Conservation (phyloP, 2,329 filamentous ascomycete species). For the Aspergillus hiratsukae region DNA sequence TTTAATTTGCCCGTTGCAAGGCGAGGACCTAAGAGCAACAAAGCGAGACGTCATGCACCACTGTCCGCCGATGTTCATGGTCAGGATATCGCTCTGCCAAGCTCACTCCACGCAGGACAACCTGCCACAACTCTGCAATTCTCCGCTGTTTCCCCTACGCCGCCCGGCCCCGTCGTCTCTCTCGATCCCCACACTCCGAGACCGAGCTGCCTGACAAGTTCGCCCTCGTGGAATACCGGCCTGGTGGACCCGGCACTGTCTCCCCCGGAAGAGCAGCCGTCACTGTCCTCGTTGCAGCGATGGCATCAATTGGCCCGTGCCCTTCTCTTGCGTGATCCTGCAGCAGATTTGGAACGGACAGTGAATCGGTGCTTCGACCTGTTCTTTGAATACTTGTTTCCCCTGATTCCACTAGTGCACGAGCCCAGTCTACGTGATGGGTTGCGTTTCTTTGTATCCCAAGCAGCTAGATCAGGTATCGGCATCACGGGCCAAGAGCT, state of each 20-base stretch:
- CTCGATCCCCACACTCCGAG: not conserved
- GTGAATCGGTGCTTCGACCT: slow-evolving; percentile 33
- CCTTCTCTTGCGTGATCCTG: slow-evolving; percentile 1
- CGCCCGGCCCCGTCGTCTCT: not conserved
- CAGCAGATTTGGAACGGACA: slow-evolving; percentile 7
- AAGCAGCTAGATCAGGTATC: not conserved
- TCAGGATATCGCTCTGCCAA: not conserved
- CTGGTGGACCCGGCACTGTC: slow-evolving; percentile 2
- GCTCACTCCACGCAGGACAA: not conserved
- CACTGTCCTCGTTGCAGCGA: not conserved
- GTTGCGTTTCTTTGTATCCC: slow-evolving; percentile 28
- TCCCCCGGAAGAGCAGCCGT: not conserved
- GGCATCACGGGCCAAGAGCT: not conserved
- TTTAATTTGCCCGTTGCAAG: slow-evolving; percentile 38
- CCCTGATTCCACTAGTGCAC: slow-evolving; percentile 41
- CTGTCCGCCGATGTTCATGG: not conserved
- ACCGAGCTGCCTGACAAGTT: not conserved
- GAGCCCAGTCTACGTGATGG: slow-evolving; percentile 39
- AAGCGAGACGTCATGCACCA: not conserved
- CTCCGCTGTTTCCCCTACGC: not conserved
- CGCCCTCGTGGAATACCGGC: not conserved
- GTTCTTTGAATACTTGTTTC: slow-evolving; percentile 44
- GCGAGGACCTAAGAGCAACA: slow-evolving; percentile 34
- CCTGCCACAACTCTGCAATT: not conserved
- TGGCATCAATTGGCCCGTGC: not conserved